Conservation (phyloP, 148 eudicot genomes). For the Cornus suecica region DNA sequence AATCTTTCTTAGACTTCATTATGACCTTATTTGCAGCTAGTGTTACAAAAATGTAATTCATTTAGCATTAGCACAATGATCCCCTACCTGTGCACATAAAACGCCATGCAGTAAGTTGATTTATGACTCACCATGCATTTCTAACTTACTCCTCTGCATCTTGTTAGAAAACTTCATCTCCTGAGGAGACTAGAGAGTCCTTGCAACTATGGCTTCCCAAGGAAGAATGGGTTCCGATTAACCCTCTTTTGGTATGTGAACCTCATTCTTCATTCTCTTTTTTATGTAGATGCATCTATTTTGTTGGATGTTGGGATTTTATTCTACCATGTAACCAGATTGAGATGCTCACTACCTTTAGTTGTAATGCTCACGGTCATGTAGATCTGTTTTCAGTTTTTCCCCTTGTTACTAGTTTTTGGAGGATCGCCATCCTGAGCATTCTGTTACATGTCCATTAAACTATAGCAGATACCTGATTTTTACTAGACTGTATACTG, state of each 20-base stretch:
- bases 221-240: slow-evolving; percentile 94
- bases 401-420: background rate
- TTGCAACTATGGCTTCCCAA: slow-evolving; percentile 94
- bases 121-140: background rate
- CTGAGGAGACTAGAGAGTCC: slow-evolving; percentile 84
- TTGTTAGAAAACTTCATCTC: slow-evolving; percentile 65
- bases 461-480: background rate
- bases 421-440: background rate
- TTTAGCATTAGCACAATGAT: background rate
- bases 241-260: slow-evolving; percentile 89
- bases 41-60: no score
- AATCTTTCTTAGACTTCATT: no score
- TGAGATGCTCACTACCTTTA: background rate
- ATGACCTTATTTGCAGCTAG: no score
- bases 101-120: background rate
- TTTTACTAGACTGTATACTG: background rate
- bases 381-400: background rate
- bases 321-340: background rate
- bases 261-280: background rate
- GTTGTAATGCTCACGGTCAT: background rate
- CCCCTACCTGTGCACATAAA: no score
- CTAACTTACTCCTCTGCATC: background rate
- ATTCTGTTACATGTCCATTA: background rate
- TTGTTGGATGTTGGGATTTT: background rate
- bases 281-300: background rate